phyloP scores from a whole-genome alignment of 257 asterid species.

The Handroanthus guayacan region DNA sequence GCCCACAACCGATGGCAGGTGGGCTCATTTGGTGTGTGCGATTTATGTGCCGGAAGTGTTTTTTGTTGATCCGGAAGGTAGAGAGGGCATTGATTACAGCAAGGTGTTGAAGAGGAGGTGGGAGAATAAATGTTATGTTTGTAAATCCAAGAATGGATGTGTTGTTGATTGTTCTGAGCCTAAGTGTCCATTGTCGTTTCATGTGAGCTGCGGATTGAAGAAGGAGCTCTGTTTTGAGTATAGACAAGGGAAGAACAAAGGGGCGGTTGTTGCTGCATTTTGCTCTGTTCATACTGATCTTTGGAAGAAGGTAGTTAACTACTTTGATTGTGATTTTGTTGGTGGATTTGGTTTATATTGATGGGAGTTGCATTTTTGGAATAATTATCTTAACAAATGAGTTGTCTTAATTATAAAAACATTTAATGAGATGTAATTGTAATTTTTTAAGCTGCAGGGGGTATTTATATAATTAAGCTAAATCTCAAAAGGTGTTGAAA shows the following conservation, averaged over 20 bases:
- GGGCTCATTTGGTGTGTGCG: constrained; percentile 93
- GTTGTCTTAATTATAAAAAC: too few relatives aligned
- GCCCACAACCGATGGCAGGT: constrained; percentile 67
- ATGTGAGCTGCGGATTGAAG: constrained; percentile 81
- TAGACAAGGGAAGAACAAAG: constrained; percentile 58
- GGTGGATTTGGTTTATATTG: not conserved
- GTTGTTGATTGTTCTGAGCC: constrained; percentile 88
- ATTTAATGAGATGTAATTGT: too few relatives aligned
- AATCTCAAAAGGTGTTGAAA: too few relatives aligned
- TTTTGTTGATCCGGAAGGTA: constrained; percentile 60
- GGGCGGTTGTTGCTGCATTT: constrained; percentile 79
- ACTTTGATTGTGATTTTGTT: not conserved
- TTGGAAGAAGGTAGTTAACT: constrained; percentile 71
- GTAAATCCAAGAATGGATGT: constrained; percentile 62
- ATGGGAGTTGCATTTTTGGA: not conserved
- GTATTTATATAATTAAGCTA: too few relatives aligned
- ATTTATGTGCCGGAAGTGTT: constrained; percentile 86
- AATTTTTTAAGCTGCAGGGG: too few relatives aligned
- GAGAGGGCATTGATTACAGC: constrained; percentile 71
- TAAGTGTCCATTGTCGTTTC: constrained; percentile 65
- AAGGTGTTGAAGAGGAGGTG: constrained; percentile 66
- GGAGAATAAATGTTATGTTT: constrained; percentile 64
- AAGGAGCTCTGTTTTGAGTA: constrained; percentile 73
- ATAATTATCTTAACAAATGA: too few relatives aligned
- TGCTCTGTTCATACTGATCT: constrained; percentile 73